A percentile compares a stretch with the other conserved stretches of the same genome.
These are phyloP conservation scores for Mortierella sp. DNA, from an alignment of 371 early-diverging fungal genomes.

Conservation along the genomic window DNA sequence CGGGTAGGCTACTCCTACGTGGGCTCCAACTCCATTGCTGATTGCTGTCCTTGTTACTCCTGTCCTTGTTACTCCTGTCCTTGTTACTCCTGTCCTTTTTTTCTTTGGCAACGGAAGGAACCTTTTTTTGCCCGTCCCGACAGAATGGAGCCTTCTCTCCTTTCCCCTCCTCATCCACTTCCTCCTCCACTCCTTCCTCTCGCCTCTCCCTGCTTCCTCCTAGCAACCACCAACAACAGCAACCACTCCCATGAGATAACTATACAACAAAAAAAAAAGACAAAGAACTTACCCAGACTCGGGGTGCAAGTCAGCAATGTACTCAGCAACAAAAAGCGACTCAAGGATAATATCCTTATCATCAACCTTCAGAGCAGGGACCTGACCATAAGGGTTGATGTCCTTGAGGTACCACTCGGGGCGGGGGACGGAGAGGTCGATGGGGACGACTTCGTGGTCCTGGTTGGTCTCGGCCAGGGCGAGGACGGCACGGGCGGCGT, in stretches of 20 bases:
- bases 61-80: too few species aligned
- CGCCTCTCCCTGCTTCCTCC: not conserved
- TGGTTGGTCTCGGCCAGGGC: constrained; percentile 42
- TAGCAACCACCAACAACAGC: not conserved
- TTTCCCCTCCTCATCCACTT: not conserved
- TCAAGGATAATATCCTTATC: constrained; percentile 49
- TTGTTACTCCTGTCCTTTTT: too few species aligned
- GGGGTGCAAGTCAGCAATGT: constrained; percentile 43
- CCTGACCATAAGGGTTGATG: constrained; percentile 58
- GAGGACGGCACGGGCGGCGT: constrained; percentile 50
- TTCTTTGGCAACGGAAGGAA: too few species aligned
- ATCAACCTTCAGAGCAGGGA: constrained; percentile 50
- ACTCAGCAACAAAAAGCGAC: constrained; percentile 44
- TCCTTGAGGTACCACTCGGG: constrained; percentile 57
- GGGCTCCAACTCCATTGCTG: too few species aligned
- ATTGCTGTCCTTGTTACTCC: too few species aligned
- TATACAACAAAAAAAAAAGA: not conserved
- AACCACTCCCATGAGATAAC: too few species aligned
- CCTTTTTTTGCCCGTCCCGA: not conserved
- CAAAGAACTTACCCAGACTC: constrained; percentile 36
- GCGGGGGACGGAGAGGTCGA: constrained; percentile 42
- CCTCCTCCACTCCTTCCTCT: not conserved
- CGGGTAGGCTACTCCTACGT: too few species aligned
- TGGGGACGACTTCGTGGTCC: constrained; percentile 31
- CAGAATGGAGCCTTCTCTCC: not conserved